These are phyloP conservation scores for Trypethelium eluteriae DNA, from an alignment of 495 filamentous ascomycete species.

Conservation along the genomic window DNA sequence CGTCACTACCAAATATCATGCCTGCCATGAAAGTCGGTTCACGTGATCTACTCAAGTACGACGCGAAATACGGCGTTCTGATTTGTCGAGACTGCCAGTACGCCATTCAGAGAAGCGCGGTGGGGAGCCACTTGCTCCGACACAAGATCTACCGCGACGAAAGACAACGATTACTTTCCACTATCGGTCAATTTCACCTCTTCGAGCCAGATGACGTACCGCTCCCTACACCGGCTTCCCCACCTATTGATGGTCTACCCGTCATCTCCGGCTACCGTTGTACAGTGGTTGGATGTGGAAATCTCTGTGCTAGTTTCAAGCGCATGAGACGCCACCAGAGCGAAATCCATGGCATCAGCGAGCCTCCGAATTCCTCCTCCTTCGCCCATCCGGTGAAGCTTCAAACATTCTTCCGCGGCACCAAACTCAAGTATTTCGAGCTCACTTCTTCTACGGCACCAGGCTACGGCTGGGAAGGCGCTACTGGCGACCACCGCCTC, in stretches of 20 bases:
- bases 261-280: slow-evolving; percentile 32
- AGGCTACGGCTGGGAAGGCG: background rate
- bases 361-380: slow-evolving; percentile 11
- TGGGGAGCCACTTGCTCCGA: slow-evolving; percentile 34
- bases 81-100: slow-evolving; percentile 38
- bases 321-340: slow-evolving; percentile 35
- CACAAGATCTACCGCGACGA: slow-evolving; percentile 36
- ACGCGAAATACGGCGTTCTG: slow-evolving; percentile 28
- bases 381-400: slow-evolving; percentile 26
- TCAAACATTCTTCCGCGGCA: slow-evolving; percentile 37
- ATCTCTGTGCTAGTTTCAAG: slow-evolving; percentile 33
- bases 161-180: slow-evolving; percentile 27
- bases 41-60: slow-evolving; percentile 30
- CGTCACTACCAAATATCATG: slow-evolving; percentile 8
- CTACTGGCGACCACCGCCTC: background rate
- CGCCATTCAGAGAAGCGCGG: slow-evolving; percentile 36
- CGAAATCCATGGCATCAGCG: slow-evolving; percentile 29
- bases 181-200: slow-evolving; percentile 28
- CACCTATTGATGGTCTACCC: slow-evolving; percentile 29
- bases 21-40: slow-evolving; percentile 18
- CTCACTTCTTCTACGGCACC: slow-evolving; percentile 16
- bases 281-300: slow-evolving; percentile 25
- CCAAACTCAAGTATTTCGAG: slow-evolving; percentile 37
- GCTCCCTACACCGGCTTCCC: slow-evolving; percentile 23
- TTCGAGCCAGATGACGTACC: slow-evolving; percentile 30